Evolutionary conservation across 441 rosid species (phyloP).

Genomic region (Dalechampia spathulata): DNA sequence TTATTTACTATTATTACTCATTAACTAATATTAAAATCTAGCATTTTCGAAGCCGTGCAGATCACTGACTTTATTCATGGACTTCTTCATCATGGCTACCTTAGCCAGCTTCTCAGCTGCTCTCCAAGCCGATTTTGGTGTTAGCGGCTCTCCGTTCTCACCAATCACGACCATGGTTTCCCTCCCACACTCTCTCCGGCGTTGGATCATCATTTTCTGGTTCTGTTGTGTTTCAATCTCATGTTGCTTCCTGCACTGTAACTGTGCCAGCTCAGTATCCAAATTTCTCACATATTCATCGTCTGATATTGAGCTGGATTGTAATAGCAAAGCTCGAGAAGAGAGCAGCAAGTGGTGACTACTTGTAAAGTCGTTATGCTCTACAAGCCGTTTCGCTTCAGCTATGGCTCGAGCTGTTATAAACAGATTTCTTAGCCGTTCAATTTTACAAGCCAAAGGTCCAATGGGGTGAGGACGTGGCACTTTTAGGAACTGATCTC

Average conservation of each 20-base stretch:
- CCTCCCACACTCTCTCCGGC: conserved; percentile 41
- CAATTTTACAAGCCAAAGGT: conserved; percentile 38
- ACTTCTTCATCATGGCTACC: conserved; percentile 78
- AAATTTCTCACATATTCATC: conserved; percentile 54
- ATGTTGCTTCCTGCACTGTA: conserved; percentile 37
- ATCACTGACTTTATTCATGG: conserved; percentile 80
- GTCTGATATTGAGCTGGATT: conserved; percentile 23
- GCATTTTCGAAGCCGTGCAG: conserved; percentile 96
- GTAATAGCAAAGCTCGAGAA: conserved; percentile 56
- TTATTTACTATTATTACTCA: not conserved
- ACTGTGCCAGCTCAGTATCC: conserved; percentile 59
- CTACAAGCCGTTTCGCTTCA: conserved; percentile 58
- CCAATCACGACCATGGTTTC: conserved; percentile 28
- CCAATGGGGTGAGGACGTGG: conserved; percentile 47
- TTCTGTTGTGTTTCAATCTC: conserved; percentile 17
- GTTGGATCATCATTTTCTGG: conserved; percentile 21
- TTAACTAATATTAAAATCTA: conserved; percentile 44
- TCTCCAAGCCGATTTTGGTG: conserved; percentile 91
- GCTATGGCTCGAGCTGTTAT: conserved; percentile 67
- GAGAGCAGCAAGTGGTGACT: conserved; percentile 63
- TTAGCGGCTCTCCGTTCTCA: conserved; percentile 66
- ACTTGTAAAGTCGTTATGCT: conserved; percentile 41
- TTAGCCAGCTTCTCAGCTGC: conserved; percentile 94
- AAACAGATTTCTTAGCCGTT: conserved; percentile 59
- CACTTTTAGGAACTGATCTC: conserved; percentile 52